Evolutionary conservation across 306 rosid species (phyloP), one percentile per base, ranked within the genome.

Genomic region (Ormosia emarginata): DNA sequence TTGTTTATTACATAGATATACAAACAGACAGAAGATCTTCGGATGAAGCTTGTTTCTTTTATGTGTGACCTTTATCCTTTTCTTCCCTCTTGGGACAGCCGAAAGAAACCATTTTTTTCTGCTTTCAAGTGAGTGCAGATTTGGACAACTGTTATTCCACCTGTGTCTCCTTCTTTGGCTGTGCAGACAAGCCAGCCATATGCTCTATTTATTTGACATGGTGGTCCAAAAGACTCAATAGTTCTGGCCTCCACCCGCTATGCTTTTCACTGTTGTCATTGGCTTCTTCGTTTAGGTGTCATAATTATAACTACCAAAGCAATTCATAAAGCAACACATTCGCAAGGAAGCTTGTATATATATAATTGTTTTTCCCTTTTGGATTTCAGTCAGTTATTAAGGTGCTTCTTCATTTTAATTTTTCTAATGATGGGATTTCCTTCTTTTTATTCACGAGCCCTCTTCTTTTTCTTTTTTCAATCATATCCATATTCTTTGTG

Each of bases 61-160:
- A 73, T 62, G 67, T 79, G 34, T 70, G 29, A 68, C 79, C 90
- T 86, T 93, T 89, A 95, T 95, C 88, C 98, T 75, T 95, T 88
- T 82, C 97, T 91, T 92, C 93, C 85, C 62, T 79, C 67, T 71
- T 11, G 82, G 91, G 97, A 75, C 84, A 89, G 84, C 95, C 89
- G 87, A 95, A 93, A 95, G 92, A 88, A 68, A 62, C 84, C 59
- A 62, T 82, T 59, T 85, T 75, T 81, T 24, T 58, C 8, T 58
- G 14, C 78, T 83, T 75, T 71, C 81, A 85, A 81, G 84, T 88
- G 85, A 88, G 85, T 85, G 86, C 72, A 86, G 90, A 77, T 83
- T 80, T 71, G 70, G 85, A 71, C 92, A 81, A 80, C 88, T 84
- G 49, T 85, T 78, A 84, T 87, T 88, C 90, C 84, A 29, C 74